Conservation (phyloP, 176 grass and related monocot genomes). For the Avena insularis region DNA sequence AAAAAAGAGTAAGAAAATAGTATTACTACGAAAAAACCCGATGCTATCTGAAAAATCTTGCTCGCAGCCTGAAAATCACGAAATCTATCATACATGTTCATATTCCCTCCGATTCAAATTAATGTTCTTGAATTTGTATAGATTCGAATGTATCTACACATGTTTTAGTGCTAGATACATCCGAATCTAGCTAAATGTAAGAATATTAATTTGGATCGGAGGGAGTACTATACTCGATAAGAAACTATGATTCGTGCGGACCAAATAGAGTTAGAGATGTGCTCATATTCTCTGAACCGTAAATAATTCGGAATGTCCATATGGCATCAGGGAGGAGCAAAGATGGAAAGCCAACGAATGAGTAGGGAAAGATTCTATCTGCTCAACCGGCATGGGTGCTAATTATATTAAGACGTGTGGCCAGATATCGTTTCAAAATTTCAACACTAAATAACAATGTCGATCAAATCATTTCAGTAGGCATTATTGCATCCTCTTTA, state of each 20-base stretch:
- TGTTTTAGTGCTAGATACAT: too few species aligned
- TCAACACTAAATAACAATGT: neutral
- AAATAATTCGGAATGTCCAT: conserved; percentile 20
- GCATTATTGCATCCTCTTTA: neutral
- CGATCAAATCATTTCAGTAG: neutral
- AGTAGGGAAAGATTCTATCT: conserved; percentile 38
- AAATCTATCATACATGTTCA: too few species aligned
- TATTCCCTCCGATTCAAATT: too few species aligned
- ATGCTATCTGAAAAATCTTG: too few species aligned
- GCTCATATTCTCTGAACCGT: neutral
- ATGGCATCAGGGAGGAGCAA: conserved; percentile 23
- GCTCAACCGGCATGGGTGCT: conserved; percentile 13
- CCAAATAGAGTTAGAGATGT: conserved; percentile 5
- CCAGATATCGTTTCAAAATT: neutral
- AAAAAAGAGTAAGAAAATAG: too few species aligned
- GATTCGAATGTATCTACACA: too few species aligned
- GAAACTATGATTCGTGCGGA: neutral
- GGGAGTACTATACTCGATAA: neutral
- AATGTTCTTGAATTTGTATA: too few species aligned
- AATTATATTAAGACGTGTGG: conserved; percentile 28
- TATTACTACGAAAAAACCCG: too few species aligned
- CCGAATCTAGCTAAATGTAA: too few species aligned
- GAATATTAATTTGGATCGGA: too few species aligned
- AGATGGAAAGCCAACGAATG: neutral
- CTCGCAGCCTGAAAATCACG: too few species aligned